Evolutionary conservation across 75 land plant genomes (phyloP).

Genomic region (Adiantum capillusveneris): DNA sequence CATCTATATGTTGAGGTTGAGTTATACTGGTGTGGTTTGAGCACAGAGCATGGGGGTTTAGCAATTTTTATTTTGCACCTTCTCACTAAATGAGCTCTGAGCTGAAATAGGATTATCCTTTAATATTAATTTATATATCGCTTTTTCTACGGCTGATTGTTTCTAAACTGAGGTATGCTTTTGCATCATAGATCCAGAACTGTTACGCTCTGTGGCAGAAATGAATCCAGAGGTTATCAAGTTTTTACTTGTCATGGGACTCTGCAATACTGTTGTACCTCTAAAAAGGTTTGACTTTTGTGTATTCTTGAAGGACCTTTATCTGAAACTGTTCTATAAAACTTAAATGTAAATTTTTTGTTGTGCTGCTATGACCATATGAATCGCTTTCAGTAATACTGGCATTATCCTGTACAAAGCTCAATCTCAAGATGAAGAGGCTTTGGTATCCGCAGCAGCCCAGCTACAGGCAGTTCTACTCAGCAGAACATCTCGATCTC

Average conservation of each 20-base stretch:
- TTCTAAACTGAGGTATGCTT: too few species aligned
- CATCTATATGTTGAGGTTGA: too few species aligned
- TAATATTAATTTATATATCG: too few species aligned
- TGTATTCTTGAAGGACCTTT: conserved; percentile 1
- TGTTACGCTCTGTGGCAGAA: conserved; percentile 48
- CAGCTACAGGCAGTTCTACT: conserved; percentile 56
- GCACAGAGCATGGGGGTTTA: too few species aligned
- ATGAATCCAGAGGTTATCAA: conserved; percentile 57
- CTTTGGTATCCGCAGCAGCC: conserved; percentile 93
- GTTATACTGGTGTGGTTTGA: too few species aligned
- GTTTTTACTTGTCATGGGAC: conserved; percentile 78
- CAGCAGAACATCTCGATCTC: conserved; percentile 44
- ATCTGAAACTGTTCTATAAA: not conserved
- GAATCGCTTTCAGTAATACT: conserved; percentile 35
- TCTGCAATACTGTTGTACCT: conserved; percentile 97
- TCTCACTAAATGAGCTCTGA: too few species aligned
- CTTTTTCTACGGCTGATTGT: too few species aligned
- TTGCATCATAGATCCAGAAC: conserved; percentile 43
- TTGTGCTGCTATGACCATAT: not conserved
- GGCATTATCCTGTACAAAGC: conserved; percentile 74
- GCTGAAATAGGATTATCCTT: too few species aligned
- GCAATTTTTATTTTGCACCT: too few species aligned
- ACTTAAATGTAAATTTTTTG: not conserved
- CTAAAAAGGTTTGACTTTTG: conserved; percentile 47
- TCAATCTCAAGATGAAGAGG: conserved; percentile 99